Evolutionary conservation across 2,329 filamentous ascomycete genomes (phyloP), one percentile per base, ranked within the genome.

Genomic region (Lasiodiplodia sp.): DNA sequence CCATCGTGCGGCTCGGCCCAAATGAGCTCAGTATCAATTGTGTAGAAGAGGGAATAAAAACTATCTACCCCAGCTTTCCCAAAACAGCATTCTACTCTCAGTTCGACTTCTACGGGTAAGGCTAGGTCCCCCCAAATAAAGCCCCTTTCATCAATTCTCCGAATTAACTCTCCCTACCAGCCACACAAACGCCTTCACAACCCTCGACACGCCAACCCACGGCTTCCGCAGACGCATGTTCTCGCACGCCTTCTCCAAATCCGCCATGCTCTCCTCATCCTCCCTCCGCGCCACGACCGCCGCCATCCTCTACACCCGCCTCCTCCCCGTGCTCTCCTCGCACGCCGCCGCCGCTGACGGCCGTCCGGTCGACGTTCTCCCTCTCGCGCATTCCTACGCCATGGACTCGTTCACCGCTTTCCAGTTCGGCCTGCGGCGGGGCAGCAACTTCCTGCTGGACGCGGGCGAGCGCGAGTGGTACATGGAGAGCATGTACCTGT

Each of bases 211-310:
- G 40, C 88, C 86, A 58, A 79, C 86, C 5, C 93, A 96, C 78
- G 90, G 91, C 0, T 80, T 83, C 23, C 85, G 92, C 52, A 96
- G 95, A 78, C 88, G 92, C 23, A 92, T 94, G 87, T 80, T 96
- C 53, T 91, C 91, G 63, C 90, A 94, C 73, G 86, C 93, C 62
- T 96, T 96, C 80, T 93, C 92, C 71, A 96, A 96, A 75, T 92
- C 92, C 0, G 88, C 84, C 62, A 81, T 96, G 58, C 87, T 89
- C 67, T 81, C 83, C 1, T 93, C 90, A 0, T 78, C 83, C 0
- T 83, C 89, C 6, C 80, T 92, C 25, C 81, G 82, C 0, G 80
- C 82, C 0, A 89, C 92, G 73, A 85, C 88, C 2, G 79, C 84
- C 14, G 78, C 78, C 0, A 85, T 94, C 40, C 73, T 94, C 3